These are phyloP conservation scores for Russula compacta DNA, from an alignment of 768 basidiomycete genomes.

Conservation along the genomic window DNA sequence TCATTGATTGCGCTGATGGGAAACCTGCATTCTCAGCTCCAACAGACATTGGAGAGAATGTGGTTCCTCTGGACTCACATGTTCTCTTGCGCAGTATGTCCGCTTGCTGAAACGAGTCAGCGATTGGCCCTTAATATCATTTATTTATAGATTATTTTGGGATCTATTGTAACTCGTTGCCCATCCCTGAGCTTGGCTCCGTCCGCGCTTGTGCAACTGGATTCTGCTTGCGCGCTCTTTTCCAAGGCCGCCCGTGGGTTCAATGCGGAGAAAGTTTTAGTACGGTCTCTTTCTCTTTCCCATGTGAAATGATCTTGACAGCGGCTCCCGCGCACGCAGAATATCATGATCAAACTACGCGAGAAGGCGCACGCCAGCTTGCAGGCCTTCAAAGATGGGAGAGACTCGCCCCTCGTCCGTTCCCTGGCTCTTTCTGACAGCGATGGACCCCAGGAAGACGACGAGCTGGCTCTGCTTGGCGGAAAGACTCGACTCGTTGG, in stretches of 20 bases:
- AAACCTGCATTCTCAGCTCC: slow-evolving; percentile 55
- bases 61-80: slow-evolving; percentile 69
- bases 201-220: slow-evolving; percentile 62
- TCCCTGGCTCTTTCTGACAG: slow-evolving; percentile 30
- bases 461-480: slow-evolving; percentile 50
- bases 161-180: slow-evolving; percentile 68
- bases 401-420: slow-evolving; percentile 34
- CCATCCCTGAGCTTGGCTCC: slow-evolving; percentile 73
- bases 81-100: slow-evolving; percentile 57
- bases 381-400: slow-evolving; percentile 54
- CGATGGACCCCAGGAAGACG: slow-evolving; percentile 48
- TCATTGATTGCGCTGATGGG: slow-evolving; percentile 57
- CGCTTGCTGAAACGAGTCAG: neutral
- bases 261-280: slow-evolving; percentile 55
- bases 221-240: slow-evolving; percentile 68
- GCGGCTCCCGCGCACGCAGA: slow-evolving; percentile 29
- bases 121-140: neutral
- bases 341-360: slow-evolving; percentile 55
- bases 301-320: neutral
- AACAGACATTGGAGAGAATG: slow-evolving; percentile 57
- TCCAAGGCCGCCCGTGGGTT: slow-evolving; percentile 60
- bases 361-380: slow-evolving; percentile 58
- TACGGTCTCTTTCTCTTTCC: slow-evolving; percentile 26
- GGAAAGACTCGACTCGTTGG: slow-evolving; percentile 60
- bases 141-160: slow-evolving; percentile 49